Conservation (phyloP, 2,329 filamentous ascomycete genomes). For the Talaromyces islandicus region DNA sequence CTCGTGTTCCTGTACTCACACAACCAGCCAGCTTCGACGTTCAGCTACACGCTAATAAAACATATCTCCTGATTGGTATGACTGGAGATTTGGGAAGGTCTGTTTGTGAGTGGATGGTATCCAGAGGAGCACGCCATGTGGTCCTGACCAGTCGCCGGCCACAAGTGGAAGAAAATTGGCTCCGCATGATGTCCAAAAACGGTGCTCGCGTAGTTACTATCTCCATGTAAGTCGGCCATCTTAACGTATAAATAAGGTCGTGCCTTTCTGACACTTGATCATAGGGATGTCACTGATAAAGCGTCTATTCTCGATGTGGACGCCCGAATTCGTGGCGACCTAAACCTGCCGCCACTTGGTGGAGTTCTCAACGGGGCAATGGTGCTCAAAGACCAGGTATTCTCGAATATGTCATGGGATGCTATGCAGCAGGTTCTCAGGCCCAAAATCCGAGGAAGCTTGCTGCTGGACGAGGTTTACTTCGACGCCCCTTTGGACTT, state of each 20-base stretch:
- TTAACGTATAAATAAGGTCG: too few relatives aligned
- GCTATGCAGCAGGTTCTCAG: constrained; percentile 20
- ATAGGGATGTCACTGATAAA: background rate
- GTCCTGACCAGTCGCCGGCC: background rate
- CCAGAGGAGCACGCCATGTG: background rate
- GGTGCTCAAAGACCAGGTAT: constrained; percentile 28
- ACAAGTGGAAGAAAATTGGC: background rate
- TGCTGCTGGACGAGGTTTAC: constrained; percentile 17
- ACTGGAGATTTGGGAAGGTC: background rate
- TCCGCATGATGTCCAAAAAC: background rate
- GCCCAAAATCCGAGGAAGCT: constrained; percentile 36
- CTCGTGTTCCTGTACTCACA: too few relatives aligned
- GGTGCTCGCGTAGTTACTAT: too few relatives aligned
- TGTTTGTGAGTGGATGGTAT: background rate
- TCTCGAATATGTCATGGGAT: constrained; percentile 26
- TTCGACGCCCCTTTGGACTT: constrained; percentile 26
- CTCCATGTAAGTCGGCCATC: too few relatives aligned
- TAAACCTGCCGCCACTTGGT: constrained; percentile 20
- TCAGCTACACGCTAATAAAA: background rate
- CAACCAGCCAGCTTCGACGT: background rate
- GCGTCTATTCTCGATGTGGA: background rate
- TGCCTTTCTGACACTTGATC: background rate
- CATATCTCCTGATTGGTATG: background rate
- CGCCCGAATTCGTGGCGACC: background rate
- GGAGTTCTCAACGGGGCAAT: constrained; percentile 35